Percentiles rank a stretch among this genome's conserved stretches.
Conservation (phyloP, 208 protist genomes). For the Jaenimonas drosophilae region DNA sequence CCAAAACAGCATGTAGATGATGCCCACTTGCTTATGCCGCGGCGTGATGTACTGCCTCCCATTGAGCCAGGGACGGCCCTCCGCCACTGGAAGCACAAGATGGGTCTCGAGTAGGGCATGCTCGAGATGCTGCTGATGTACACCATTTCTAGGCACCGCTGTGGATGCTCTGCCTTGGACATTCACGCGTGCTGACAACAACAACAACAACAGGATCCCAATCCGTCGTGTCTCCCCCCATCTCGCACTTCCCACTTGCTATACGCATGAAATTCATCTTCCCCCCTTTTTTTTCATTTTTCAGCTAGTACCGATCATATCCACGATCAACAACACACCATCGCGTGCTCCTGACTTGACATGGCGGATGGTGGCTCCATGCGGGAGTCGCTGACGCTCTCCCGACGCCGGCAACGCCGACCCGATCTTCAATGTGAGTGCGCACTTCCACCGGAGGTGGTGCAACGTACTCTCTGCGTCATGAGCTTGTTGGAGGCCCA, state of each 20-base stretch:
- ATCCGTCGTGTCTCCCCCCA: no score
- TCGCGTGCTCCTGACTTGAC: no score
- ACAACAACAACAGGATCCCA: no score
- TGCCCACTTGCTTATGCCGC: no score
- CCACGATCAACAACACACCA: not conserved
- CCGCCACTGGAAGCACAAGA: constrained; percentile 22
- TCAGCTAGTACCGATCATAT: not conserved
- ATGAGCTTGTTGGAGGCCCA: not conserved
- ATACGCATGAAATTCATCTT: not conserved
- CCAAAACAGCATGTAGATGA: no score
- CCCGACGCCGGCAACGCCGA: constrained; percentile 22
- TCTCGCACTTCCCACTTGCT: no score
- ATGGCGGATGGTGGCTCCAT: no score
- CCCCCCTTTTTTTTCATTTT: not conserved
- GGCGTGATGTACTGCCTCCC: not conserved
- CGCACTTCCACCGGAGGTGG: constrained; percentile 15
- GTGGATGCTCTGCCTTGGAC: not conserved
- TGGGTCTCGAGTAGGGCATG: constrained; percentile 13
- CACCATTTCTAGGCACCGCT: not conserved
- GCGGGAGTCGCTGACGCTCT: constrained; percentile 9
- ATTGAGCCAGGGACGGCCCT: not conserved
- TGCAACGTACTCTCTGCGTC: constrained; percentile 5
- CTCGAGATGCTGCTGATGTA: no score
- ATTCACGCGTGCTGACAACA: no score
- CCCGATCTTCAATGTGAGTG: constrained; percentile 27